Percentiles rank a stretch among this genome's conserved stretches.
Conservation (phyloP, 1,139 yeast species). For the Hemisphaericaspora subhashii region DNA sequence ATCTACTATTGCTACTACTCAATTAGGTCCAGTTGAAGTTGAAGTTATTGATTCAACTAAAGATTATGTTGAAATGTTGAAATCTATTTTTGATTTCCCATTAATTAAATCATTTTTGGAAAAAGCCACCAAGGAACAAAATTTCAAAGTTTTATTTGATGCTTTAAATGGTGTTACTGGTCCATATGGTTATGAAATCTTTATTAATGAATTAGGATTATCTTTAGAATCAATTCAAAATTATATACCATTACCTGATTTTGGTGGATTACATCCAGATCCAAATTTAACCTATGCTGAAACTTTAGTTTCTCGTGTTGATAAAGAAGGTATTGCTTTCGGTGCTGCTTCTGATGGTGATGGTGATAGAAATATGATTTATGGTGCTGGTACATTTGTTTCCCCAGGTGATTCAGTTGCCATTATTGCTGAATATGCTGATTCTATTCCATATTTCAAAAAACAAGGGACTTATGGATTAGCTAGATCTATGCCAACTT, state of each 20-base stretch:
- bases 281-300: slow-evolving; percentile 95
- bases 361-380: slow-evolving; percentile 98
- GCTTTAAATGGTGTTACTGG: slow-evolving; percentile 96
- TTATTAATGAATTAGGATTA: slow-evolving; percentile 81
- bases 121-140: slow-evolving; percentile 40
- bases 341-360: slow-evolving; percentile 99
- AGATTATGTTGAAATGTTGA: slow-evolving; percentile 77
- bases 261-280: slow-evolving; percentile 97
- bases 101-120: slow-evolving; percentile 71
- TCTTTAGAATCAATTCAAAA: slow-evolving; percentile 74
- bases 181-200: slow-evolving; percentile 87
- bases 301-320: slow-evolving; percentile 83
- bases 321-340: slow-evolving; percentile 74
- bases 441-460: slow-evolving; percentile 84
- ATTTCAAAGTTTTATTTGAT: slow-evolving; percentile 80
- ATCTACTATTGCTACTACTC: slow-evolving; percentile 51
- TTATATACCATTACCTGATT: slow-evolving; percentile 77
- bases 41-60: slow-evolving; percentile 82
- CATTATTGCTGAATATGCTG: slow-evolving; percentile 91
- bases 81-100: slow-evolving; percentile 84
- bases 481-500: slow-evolving; percentile 98
- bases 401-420: slow-evolving; percentile 99
- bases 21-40: slow-evolving; percentile 57
- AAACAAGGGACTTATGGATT: slow-evolving; percentile 86
- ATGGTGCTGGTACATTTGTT: slow-evolving; percentile 93